Evolutionary conservation across 192 early-diverging fungal species (phyloP).

Genomic region (Martensiomyces pterosporus): DNA sequence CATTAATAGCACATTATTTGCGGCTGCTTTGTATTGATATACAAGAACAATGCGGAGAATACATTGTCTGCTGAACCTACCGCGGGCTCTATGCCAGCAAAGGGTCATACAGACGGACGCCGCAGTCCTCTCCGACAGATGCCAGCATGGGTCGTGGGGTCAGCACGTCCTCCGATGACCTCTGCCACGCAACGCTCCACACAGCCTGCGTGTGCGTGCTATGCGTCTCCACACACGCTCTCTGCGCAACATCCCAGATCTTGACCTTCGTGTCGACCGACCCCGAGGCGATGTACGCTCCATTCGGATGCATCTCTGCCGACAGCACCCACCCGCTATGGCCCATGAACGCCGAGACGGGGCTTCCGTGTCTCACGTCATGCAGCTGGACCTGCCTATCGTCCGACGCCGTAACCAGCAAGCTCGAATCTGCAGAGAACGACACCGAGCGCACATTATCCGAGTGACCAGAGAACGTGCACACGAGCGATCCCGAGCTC

Average conservation of each 20-base stretch:
- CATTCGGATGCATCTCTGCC: slow-evolving; percentile 38
- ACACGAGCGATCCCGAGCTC: slow-evolving; percentile 20
- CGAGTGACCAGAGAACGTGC: slow-evolving; percentile 46
- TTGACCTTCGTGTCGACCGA: slow-evolving; percentile 47
- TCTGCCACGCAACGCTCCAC: slow-evolving; percentile 45
- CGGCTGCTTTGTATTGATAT: too few species aligned
- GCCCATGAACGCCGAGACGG: slow-evolving; percentile 31
- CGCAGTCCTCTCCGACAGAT: slow-evolving; percentile 43
- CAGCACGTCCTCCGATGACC: slow-evolving; percentile 21
- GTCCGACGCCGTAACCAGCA: slow-evolving; percentile 38
- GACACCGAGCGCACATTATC: slow-evolving; percentile 43
- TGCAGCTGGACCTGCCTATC: slow-evolving; percentile 49
- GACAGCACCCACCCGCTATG: slow-evolving; percentile 48
- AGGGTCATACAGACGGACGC: slow-evolving; percentile 39
- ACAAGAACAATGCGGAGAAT: too few species aligned
- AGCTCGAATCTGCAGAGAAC: slow-evolving; percentile 39
- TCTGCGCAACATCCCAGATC: slow-evolving; percentile 48
- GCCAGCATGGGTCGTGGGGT: slow-evolving; percentile 39
- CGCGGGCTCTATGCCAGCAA: slow-evolving; percentile 41
- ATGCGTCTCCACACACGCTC: slow-evolving; percentile 39
- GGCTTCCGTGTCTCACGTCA: slow-evolving; percentile 37
- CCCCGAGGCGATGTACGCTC: slow-evolving; percentile 42
- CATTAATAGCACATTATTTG: too few species aligned
- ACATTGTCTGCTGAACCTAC: too few species aligned
- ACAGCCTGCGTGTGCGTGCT: slow-evolving; percentile 41